Base-by-base conservation (phyloP, 352 stramenopile species). In the Blastocystis sp. region DNA sequence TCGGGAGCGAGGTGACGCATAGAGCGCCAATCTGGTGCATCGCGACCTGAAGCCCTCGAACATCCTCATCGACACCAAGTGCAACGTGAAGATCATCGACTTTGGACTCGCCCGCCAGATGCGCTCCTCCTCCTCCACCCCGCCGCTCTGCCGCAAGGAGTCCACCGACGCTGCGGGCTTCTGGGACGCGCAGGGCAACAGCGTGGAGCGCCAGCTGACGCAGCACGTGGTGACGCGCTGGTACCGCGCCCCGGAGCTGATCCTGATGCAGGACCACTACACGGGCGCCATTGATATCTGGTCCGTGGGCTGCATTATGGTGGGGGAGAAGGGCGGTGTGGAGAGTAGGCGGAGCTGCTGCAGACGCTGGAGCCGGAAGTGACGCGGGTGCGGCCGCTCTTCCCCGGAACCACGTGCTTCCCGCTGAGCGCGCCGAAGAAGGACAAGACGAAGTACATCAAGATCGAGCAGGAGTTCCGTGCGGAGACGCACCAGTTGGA, bases 201-300 rank as follows among this genome's bases (percentile, higher is more conserved):
- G 21, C 28, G 28, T 88, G 45, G 40, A 89, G 61, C 92, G 96
- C 23, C 95, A 98, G 89, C 89, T 98, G 45, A 98, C 96, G 21
- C 97, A 97, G 89, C 96, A 98, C 92, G 96, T 98, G 56, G 96
- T 98, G 0, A 98, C 96, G 80, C 91, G 96, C n/a, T 98, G 95
- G 95, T 98, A 98, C 91, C 92, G 96, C 53, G 93, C 93, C 0
- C 96, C 96, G 1, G 96, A 98, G 90, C 92, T 98, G 2, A 98
- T 98, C 90, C 89, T 98, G 53, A 94, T 98, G 62, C 94, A 97
- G 56, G 87, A 89, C 41, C 92, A 96, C 65, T 99, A 99, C 91
- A 94, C 92, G 76, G 95, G 95, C 64, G 94, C 95, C 11, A 98
- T 99, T 86, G 97, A 99, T 90, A 98, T 98, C 92, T 99, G 97